Evolutionary conservation across 768 basidiomycete genomes (phyloP), one percentile per base, ranked within the genome.

Genomic region (Mrakia frigida): DNA sequence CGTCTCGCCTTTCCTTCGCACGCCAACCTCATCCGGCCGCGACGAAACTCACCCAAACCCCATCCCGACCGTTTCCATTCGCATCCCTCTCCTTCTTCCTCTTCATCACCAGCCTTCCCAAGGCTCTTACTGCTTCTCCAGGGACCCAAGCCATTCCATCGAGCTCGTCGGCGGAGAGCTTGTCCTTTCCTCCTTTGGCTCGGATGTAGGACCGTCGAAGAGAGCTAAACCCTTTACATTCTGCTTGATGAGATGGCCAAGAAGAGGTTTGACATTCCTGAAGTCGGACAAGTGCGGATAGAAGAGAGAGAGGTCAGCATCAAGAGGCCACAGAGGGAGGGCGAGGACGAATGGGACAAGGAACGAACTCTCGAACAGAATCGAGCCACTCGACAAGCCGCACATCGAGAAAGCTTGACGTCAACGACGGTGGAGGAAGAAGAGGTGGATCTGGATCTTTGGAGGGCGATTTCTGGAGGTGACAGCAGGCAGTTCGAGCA

Each of bases 351-450:
- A 33, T 31, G 10, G 46, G 33, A 11, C 33, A 16, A 18, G 14
- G 52, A 13, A 82, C 90, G 52, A 81, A 93, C 92, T 23, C 85
- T 78, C 73, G 90, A 87, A 81, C 96, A 98, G 80, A 98, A 98
- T 80, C 88, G 86, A 0, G 92, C 81, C 0, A 84, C 83, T 69
- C 87, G 87, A 82, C 96, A 98, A 7, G 85, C 86, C 0, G 90
- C 88, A 82, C 96, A 98, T 69, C 91, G 83, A 84, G 59, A 87
- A 86, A 61, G 59, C 25, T 73, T 69, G 56, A 60, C 41, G 23
- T 56, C 46, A n/a, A 9, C 11, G 9, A 60, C 46, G n/a, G 68
- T 1, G 1, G 65, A 31, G 9, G 56, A 13, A 39, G 69, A 35
- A 6, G 67, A 52, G 10, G 67, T 11, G 13, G 25, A 21, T 59